Conservation (phyloP, 2,329 filamentous ascomycete species). For the Pseudophaeomoniella oleicola region DNA sequence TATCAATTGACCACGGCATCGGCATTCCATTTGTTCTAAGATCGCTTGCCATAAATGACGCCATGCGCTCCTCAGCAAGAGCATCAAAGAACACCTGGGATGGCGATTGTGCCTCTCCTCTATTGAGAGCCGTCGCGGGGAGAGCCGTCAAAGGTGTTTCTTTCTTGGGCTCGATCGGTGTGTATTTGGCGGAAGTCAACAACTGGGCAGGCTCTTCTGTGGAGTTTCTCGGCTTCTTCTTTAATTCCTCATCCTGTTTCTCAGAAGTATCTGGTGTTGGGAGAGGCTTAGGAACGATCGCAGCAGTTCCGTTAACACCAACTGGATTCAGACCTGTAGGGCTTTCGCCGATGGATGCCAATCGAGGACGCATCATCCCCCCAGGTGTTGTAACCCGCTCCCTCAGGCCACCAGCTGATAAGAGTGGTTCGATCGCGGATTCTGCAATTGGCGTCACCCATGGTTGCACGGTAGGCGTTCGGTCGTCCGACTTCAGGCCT, state of each 20-base stretch:
- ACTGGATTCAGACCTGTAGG: constrained; percentile 36
- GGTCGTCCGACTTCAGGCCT: constrained; percentile 36
- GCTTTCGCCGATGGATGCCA: constrained; percentile 65
- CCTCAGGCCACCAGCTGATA: constrained; percentile 54
- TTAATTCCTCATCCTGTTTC: constrained; percentile 24
- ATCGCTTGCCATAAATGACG: neutral
- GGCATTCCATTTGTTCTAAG: neutral
- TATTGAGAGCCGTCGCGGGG: constrained; percentile 52
- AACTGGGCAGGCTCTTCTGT: constrained; percentile 16
- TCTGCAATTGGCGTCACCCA: constrained; percentile 82
- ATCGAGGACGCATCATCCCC: constrained; percentile 44
- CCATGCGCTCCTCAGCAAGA: constrained; percentile 32
- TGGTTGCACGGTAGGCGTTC: constrained; percentile 59
- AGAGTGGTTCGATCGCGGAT: constrained; percentile 48
- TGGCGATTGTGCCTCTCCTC: constrained; percentile 53
- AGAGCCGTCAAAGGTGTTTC: constrained; percentile 46
- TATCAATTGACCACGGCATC: neutral
- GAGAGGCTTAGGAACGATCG: constrained; percentile 24
- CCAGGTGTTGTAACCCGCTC: constrained; percentile 48
- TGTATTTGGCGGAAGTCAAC: constrained; percentile 29
- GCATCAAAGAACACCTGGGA: constrained; percentile 48
- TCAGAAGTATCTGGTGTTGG: constrained; percentile 30
- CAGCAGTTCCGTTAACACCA: constrained; percentile 13
- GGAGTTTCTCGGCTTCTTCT: constrained; percentile 18
- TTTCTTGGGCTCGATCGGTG: constrained; percentile 22